Evolutionary conservation across 768 basidiomycete species (phyloP).

Genomic region (Boletales sp.): DNA sequence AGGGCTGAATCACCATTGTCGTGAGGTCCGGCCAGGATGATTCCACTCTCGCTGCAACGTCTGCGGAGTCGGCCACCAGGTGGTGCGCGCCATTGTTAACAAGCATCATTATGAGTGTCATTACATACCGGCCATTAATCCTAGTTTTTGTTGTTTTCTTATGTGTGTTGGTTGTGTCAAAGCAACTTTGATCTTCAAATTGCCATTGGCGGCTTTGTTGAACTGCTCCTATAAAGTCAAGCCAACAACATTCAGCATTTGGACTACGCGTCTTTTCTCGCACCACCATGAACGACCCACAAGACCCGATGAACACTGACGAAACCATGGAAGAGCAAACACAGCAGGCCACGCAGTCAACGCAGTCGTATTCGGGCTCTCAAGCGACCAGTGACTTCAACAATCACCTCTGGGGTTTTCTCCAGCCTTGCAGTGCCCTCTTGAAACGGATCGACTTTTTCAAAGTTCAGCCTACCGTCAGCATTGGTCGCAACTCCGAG

Average conservation of each 20-base stretch:
- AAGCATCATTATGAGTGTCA: too few species aligned
- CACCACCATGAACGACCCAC: conserved; percentile 12
- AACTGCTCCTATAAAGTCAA: conserved; percentile 20
- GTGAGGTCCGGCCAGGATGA: too few species aligned
- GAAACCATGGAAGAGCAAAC: conserved; percentile 31
- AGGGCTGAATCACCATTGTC: too few species aligned
- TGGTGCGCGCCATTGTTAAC: too few species aligned
- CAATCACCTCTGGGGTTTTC: conserved; percentile 61
- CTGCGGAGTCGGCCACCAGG: too few species aligned
- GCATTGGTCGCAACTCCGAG: conserved; percentile 51
- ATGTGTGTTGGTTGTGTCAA: conserved; percentile 5
- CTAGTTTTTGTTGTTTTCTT: background rate
- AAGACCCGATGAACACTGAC: conserved; percentile 25
- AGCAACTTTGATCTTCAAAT: conserved; percentile 11
- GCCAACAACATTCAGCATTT: background rate
- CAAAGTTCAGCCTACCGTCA: conserved; percentile 46
- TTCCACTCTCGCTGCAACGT: too few species aligned
- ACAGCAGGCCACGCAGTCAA: conserved; percentile 39
- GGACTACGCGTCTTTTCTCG: background rate
- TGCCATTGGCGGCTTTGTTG: conserved; percentile 14
- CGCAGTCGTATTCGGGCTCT: conserved; percentile 29
- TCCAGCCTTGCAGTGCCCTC: conserved; percentile 56
- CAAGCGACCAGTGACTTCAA: conserved; percentile 21
- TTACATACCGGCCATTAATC: too few species aligned
- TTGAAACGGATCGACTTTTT: conserved; percentile 60